A percentile compares a stretch with the other conserved stretches of the same genome.
These are phyloP conservation scores for Backusella psychrophila DNA, from an alignment of 192 early-diverging fungal genomes.

Conservation along the genomic window DNA sequence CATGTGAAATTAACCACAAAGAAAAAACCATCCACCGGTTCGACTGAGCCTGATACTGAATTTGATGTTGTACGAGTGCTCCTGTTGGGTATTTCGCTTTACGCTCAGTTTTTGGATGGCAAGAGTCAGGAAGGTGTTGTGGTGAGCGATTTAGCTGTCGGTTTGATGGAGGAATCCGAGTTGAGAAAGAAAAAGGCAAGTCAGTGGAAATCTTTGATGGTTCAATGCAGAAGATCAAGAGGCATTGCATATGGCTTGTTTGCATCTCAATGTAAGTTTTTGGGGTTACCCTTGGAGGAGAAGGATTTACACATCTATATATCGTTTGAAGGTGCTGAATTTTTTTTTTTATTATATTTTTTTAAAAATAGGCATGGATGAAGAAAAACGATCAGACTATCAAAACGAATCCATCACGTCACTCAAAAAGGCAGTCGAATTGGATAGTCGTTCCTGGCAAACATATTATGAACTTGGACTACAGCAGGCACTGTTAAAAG, in stretches of 20 bases:
- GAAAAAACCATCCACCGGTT: neutral
- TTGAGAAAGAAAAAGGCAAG: conserved; percentile 1
- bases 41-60: neutral
- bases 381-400: conserved; percentile 6
- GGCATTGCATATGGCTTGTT: conserved; percentile 4
- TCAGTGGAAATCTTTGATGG: conserved; percentile 4
- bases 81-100: neutral
- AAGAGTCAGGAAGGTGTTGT: neutral
- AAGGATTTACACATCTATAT: neutral
- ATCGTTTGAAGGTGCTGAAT: neutral
- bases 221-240: neutral
- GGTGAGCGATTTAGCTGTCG: neutral
- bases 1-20: neutral
- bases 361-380: neutral
- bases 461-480: conserved; percentile 62
- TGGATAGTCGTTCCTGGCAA: conserved; percentile 49
- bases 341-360: neutral
- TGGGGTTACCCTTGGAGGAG: neutral
- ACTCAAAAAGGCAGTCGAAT: conserved; percentile 48
- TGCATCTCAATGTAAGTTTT: conserved; percentile 11
- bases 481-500: conserved; percentile 62
- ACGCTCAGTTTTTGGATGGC: neutral
- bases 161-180: conserved; percentile 1
- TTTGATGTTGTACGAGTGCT: conserved; percentile 10
- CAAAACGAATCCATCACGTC: neutral